Evolutionary conservation across 2,329 filamentous ascomycete species (phyloP).

Genomic region (Madurella fahalii): DNA sequence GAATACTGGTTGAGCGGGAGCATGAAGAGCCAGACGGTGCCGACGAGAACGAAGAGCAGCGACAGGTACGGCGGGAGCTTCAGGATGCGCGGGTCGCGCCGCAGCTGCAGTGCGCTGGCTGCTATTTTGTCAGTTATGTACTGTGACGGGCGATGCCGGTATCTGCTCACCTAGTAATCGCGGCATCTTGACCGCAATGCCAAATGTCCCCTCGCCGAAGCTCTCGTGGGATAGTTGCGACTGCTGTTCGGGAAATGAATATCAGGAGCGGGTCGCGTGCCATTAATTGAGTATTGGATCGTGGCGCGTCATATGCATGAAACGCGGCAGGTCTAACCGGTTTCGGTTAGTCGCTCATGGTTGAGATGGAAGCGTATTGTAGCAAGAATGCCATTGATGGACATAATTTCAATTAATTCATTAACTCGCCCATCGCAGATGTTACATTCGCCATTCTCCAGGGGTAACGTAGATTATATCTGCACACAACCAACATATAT

Average conservation of each 20-base stretch:
- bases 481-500: conserved; percentile 2
- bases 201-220: neutral
- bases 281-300: neutral
- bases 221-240: conserved; percentile 3
- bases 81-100: conserved; percentile 75
- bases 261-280: conserved; percentile 11
- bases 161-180: conserved; percentile 48
- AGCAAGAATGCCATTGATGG: too few relatives aligned
- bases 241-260: neutral
- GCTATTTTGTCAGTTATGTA: conserved; percentile 6
- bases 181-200: conserved; percentile 41
- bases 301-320: conserved; percentile 15
- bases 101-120: conserved; percentile 64
- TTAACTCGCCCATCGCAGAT: too few relatives aligned
- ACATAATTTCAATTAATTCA: too few relatives aligned
- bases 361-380: too few relatives aligned
- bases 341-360: neutral
- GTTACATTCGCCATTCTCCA: too few relatives aligned
- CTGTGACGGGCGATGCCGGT: neutral
- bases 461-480: neutral
- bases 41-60: conserved; percentile 75
- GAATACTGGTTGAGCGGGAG: conserved; percentile 90
- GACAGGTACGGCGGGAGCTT: conserved; percentile 86
- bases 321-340: conserved; percentile 16
- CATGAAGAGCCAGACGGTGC: conserved; percentile 83